Percentiles rank a stretch among this genome's conserved stretches.
Conservation (phyloP, 73 alveolate genomes). For the Stentor coeruleus region DNA sequence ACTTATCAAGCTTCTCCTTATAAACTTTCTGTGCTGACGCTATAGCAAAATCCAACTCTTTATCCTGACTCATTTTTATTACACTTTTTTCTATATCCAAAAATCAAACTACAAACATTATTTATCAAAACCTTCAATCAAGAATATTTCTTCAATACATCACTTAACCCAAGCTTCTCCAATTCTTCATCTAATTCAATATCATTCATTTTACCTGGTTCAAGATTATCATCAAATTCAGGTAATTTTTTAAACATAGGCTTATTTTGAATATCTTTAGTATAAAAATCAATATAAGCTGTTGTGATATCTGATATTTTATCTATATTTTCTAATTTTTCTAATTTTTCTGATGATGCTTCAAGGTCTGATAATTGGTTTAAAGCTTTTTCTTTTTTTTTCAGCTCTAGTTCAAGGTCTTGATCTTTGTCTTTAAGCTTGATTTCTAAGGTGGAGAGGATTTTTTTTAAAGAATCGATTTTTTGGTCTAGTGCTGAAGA, state of each 20-base stretch:
- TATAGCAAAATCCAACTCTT: not conserved
- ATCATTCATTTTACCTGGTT: not conserved
- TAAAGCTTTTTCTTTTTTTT: not conserved
- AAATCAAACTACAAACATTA: no score
- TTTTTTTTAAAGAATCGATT: no score
- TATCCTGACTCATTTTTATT: not conserved
- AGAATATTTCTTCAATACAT: not conserved
- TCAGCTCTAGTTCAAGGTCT: not conserved
- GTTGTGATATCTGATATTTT: not conserved
- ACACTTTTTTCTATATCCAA: no score
- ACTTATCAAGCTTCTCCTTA: not conserved
- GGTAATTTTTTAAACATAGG: not conserved
- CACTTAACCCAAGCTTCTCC: not conserved
- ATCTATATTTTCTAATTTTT: not conserved
- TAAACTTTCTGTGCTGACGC: not conserved
- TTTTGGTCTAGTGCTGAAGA: not conserved
- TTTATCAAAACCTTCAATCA: no score
- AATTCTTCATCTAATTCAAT: not conserved
- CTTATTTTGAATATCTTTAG: not conserved
- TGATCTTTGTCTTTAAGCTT: not conserved
- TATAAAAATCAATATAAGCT: not conserved
- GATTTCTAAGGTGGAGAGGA: not conserved
- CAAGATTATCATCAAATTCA: not conserved
- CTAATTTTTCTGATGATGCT: not conserved
- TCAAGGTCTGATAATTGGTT: not conserved